Percentiles rank a stretch among this genome's conserved stretches.
Evolutionary conservation across 2,329 filamentous ascomycete genomes (phyloP).

Genomic region (Colletotrichum tanaceti): DNA sequence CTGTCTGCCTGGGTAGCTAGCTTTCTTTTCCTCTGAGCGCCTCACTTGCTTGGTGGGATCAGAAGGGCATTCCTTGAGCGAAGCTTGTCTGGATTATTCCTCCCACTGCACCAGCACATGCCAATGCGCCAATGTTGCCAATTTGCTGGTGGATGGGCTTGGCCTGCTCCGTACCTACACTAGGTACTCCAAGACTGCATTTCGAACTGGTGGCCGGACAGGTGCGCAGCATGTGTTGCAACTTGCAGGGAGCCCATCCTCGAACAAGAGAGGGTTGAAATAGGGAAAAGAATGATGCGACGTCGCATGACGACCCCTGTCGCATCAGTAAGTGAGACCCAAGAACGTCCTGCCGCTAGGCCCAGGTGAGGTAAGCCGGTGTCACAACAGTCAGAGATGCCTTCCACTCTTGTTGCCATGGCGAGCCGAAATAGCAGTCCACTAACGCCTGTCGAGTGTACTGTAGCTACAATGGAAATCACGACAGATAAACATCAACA

Average conservation of each 20-base stretch:
- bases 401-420: constrained; percentile 27
- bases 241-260: background rate
- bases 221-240: constrained; percentile 6
- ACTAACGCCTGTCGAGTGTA: background rate
- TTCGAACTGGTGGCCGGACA: background rate
- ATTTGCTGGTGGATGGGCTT: constrained; percentile 14
- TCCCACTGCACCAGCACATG: constrained; percentile 16
- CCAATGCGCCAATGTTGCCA: constrained; percentile 28
- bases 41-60: background rate
- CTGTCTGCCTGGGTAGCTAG: background rate
- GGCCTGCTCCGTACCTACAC: constrained; percentile 13
- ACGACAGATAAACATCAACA: constrained; percentile 28
- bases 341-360: constrained; percentile 27
- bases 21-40: background rate
- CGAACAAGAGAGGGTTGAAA: constrained; percentile 8
- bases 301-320: constrained; percentile 32
- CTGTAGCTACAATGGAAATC: background rate
- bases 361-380: constrained; percentile 11
- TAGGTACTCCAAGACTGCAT: constrained; percentile 7
- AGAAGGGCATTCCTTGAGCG: background rate
- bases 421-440: constrained; percentile 18
- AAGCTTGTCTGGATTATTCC: constrained; percentile 25
- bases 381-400: background rate
- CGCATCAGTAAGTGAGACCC: constrained; percentile 12
- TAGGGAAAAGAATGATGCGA: constrained; percentile 19